These are phyloP conservation scores for Salvia sclarea DNA, from an alignment of 305 asterid species.

Conservation along the genomic window DNA sequence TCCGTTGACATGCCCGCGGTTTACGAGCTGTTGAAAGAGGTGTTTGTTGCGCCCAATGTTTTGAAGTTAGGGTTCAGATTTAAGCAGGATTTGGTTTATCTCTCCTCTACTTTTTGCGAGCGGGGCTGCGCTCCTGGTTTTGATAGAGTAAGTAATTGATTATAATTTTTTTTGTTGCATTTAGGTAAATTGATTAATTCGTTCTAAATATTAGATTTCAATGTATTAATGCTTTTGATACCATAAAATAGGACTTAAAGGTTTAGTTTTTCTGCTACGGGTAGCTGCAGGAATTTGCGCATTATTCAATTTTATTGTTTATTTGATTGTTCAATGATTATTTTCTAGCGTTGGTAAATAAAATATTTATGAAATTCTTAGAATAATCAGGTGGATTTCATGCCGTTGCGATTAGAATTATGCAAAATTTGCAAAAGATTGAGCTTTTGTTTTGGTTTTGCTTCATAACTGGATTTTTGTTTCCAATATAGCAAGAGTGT, in stretches of 20 bases:
- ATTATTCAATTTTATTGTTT: neutral
- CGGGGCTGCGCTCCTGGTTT: slow-evolving; percentile 74
- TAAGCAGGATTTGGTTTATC: slow-evolving; percentile 82
- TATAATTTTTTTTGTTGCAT: neutral
- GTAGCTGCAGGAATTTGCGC: neutral
- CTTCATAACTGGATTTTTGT: neutral
- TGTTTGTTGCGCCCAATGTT: slow-evolving; percentile 50
- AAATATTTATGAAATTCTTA: neutral
- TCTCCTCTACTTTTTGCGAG: slow-evolving; percentile 74
- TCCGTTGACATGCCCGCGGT: slow-evolving; percentile 51
- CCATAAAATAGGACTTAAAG: neutral
- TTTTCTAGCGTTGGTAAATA: neutral
- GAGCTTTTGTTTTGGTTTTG: neutral
- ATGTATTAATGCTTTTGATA: neutral
- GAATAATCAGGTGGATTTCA: neutral
- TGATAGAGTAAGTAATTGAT: slow-evolving; percentile 49
- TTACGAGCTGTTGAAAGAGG: slow-evolving; percentile 53
- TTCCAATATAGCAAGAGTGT: neutral
- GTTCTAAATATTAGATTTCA: neutral
- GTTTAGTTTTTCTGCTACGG: neutral
- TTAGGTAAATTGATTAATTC: neutral
- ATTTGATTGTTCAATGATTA: neutral
- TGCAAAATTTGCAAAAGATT: neutral
- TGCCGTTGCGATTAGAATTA: neutral
- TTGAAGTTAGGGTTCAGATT: slow-evolving; percentile 82